Base-by-base conservation (phyloP, 176 grass and related monocot species). In the Coix lacrymajobi region DNA sequence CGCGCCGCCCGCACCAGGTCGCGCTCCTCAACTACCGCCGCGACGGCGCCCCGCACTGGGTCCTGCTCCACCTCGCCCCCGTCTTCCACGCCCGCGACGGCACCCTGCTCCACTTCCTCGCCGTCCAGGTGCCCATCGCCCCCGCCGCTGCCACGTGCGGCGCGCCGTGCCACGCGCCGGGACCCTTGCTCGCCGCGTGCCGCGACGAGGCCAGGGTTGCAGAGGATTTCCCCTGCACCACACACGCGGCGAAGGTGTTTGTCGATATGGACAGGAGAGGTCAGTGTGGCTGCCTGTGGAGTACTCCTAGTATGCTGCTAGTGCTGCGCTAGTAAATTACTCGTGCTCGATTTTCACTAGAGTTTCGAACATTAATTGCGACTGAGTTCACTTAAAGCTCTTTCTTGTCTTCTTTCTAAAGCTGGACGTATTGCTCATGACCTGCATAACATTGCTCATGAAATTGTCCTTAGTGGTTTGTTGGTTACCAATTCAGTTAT, bases 61-160 rank as follows among this genome's bases (percentile, higher is more conserved):
- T 98, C 37, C 83, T 95, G 32, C 92, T 96, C 81, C 93, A 98
- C 77, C 39, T 98, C 71, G 86, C 81, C 20, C 96, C 96, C 58
- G 91, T 98, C 45, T 98, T 98, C 83, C 87, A 31, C 38, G 83
- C 80, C 34, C 34, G 29, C 41, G 93, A 93, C 78, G 89, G 93
- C 5, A n/a, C 48, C 6, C 83, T 98, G 82, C 78, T 91, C 30
- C 92, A 98, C 87, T 98, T 95, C 73, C 85, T 98, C 54, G 96
- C 93, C 43, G 91, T 93, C 1, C 96, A 98, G 87, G 91, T 98
- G 73, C 90, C 92, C 76, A 92, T 98, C 51, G 77, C 44, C 37
- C 19, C 49, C 3, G 44, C 44, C 4, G 41, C 26, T 22, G 25
- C 36, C 17, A 0, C 8, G 17, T 71, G 58, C 26, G 31, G 60